Base-by-base conservation (phyloP, 306 rosid genomes). In the Dryas drummondii region DNA sequence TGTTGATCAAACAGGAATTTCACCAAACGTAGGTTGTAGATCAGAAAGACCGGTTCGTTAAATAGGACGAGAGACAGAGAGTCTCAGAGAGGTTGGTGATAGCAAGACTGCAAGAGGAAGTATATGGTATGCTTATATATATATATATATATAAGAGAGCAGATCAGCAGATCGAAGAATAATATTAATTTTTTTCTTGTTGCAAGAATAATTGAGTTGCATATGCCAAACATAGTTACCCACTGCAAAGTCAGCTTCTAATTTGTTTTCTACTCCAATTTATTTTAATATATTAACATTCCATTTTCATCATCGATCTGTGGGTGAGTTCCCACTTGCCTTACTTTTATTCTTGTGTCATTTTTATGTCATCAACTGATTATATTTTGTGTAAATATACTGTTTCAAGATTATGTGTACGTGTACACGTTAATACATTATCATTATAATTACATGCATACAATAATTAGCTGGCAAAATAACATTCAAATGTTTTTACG, bases 1-100 rank as follows among this genome's bases (percentile, higher is more conserved):
- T 48, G 7, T 16, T 81, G 68, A 32, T 71, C 53, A 71, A 67
- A 48, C 19, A 19, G 44, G 46, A 16, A 51, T 45, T 52, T 22
- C 0, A 32, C 37, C 37, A 32, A 32, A 32, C 37, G 22, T 22
- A 32, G 37, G 37, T 32, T 32, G 37, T 32, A 32, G 37, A 2
- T 32, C 37, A 32, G 37, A 32, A 2, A 32, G 37, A 32, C 37
- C 2, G 1, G 37, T 32, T 32, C 2, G 37, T 32, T 32, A 32
- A 32, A 32, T 32, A 32, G 37, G 37, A 32, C 37, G 2, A 32
- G 37, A 32, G 37, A 32, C 37, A 32, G 37, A 32, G 37, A 22
- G 22, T 22, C 22, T 22, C 22, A 22, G 61, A 37, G 67, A 62
- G 65, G 47, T 40, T 27, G 37, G 37, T 32, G 37, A 32, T 32